These are phyloP conservation scores for Penicillium sp. DNA, from an alignment of 2,329 filamentous ascomycete genomes.

Conservation along the genomic window DNA sequence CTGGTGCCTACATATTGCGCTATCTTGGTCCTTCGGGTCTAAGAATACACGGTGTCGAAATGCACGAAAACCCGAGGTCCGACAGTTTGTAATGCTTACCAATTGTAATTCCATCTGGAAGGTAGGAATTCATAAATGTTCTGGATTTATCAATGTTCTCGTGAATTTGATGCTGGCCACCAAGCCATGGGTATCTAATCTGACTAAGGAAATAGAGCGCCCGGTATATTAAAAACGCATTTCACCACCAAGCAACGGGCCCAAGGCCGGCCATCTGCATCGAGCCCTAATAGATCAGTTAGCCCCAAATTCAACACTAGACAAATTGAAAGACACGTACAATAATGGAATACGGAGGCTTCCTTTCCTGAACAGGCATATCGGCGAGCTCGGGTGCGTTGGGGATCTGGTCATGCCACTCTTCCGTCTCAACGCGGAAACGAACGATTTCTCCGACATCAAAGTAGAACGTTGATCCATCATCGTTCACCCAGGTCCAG, in stretches of 20 bases:
- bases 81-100: not conserved
- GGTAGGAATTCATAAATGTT: not conserved
- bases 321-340: conserved; percentile 25
- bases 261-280: conserved; percentile 49
- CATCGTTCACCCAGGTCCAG: conserved; percentile 78
- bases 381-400: conserved; percentile 65
- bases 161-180: conserved; percentile 12
- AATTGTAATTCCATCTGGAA: not conserved
- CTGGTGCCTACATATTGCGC: not conserved
- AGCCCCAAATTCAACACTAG: conserved; percentile 12
- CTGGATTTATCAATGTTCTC: conserved; percentile 4
- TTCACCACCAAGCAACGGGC: conserved; percentile 47
- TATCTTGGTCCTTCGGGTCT: not conserved
- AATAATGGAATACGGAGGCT: conserved; percentile 53
- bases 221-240: not conserved
- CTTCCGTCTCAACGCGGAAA: conserved; percentile 79
- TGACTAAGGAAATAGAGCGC: conserved; percentile 16
- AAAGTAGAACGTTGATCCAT: conserved; percentile 74
- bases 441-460: conserved; percentile 87
- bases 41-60: not conserved
- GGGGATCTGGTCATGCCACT: conserved; percentile 86
- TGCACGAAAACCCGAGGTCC: not conserved
- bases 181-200: conserved; percentile 25
- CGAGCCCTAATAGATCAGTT: conserved; percentile 35
- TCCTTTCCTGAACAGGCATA: conserved; percentile 56